Evolutionary conservation across 2,329 filamentous ascomycete species (phyloP), one percentile per base, ranked within the genome.

Genomic region (Fusarium aywerte): DNA sequence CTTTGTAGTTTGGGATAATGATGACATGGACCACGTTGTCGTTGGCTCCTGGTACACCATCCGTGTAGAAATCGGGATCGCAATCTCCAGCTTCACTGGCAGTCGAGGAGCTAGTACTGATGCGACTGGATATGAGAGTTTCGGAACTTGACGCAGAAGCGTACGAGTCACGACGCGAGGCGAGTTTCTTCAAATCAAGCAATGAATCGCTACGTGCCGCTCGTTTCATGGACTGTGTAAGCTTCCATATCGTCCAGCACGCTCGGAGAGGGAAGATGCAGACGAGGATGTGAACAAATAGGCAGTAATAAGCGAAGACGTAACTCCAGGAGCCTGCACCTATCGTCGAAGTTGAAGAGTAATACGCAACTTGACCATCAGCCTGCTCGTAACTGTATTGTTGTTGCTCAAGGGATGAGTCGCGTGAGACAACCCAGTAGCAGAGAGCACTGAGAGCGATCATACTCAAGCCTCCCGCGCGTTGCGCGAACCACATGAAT

Each of bases 1-100:
- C 90, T 76, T 90, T 90, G 79, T 92, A 92, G 73, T 91, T 91
- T 18, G 90, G 90, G 40, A 92, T 82, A 65, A 92, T 81, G 63
- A 92, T 90, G 15, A 86, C 88, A 74, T 91, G 88, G 29, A 90
- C 78, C 55, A 90, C 77, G 23, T 79, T 79, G 38, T 69, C 69
- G 9, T 83, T 79, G n/a, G 78, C 73, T 1, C 79, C 76, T 11
- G 77, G 75, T 18, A 82, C 81, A 42, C 69, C 76, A 45, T 87
- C 84, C 42, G 79, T 76, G 65, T 80, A 81, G 53, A 80, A 75
- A 35, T 85, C 82, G 29, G 78, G 68, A 40, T 87, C 84, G 9
- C 82, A 71, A 53, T 88, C 84, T 54, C 82, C 84, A 29, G 82
- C 80, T 68, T 87, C 83, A 75, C 82, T 84, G 72, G 80, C 80